Conservation (phyloP, 208 protist genomes). For the Acanthamoeba triangularis region DNA sequence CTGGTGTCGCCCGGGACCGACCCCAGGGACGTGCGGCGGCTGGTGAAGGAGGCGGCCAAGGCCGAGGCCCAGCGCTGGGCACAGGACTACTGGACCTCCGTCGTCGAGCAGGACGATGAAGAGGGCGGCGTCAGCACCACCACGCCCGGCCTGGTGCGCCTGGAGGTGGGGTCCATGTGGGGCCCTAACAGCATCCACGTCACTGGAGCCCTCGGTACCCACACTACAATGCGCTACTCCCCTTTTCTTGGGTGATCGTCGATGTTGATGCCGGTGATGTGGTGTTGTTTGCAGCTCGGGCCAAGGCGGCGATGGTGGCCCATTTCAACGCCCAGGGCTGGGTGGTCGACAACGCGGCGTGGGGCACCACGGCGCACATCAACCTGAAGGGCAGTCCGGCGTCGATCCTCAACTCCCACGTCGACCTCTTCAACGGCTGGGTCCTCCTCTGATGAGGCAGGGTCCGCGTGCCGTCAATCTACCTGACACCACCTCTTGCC, state of each 20-base stretch:
- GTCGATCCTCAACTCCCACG: constrained; percentile 22
- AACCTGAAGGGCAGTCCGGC: neutral
- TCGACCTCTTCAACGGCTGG: constrained; percentile 53
- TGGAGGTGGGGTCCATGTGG: constrained; percentile 49
- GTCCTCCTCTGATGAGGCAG: neutral
- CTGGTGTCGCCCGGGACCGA: neutral
- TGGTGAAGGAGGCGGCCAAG: neutral
- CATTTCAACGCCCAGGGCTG: constrained; percentile 41
- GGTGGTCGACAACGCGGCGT: neutral
- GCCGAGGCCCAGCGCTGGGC: constrained; percentile 1
- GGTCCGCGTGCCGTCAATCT: neutral
- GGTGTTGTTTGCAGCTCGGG: neutral
- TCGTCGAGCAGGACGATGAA: neutral
- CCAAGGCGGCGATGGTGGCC: constrained; percentile 16
- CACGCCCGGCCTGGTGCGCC: neutral
- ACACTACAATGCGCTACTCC: neutral
- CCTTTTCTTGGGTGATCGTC: neutral
- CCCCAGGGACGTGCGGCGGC: neutral
- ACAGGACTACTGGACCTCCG: neutral
- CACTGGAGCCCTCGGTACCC: neutral
- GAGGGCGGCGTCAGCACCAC: neutral
- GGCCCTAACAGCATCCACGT: constrained; percentile 36
- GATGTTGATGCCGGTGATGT: neutral
- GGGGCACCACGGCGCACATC: constrained; percentile 57
- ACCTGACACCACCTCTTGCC: neutral